phyloP scores from a whole-genome alignment of 2,329 filamentous ascomycete genomes.

The Pseudofabraea citricarpa region DNA sequence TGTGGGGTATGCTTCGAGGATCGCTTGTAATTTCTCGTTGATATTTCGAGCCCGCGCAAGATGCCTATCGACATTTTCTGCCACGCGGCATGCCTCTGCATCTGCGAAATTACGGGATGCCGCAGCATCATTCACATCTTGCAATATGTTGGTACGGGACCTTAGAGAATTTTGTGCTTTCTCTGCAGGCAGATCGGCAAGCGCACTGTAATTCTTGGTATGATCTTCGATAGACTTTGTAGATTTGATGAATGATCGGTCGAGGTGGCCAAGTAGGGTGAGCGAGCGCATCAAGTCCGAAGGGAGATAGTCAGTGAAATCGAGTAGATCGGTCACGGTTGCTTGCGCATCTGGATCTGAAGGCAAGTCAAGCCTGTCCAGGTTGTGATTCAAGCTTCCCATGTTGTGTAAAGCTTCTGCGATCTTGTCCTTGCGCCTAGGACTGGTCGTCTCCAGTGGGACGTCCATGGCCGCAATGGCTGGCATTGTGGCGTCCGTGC shows the following conservation, averaged over 20 bases:
- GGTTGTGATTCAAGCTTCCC: conserved; percentile 22
- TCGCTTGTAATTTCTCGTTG: conserved; percentile 51
- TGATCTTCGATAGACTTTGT: conserved; percentile 52
- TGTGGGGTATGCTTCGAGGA: conserved; percentile 56
- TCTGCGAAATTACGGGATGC: conserved; percentile 53
- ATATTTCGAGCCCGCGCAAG: conserved; percentile 56
- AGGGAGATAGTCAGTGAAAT: conserved; percentile 59
- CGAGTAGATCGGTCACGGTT: conserved; percentile 66
- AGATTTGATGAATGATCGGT: conserved; percentile 51
- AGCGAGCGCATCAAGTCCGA: conserved; percentile 62
- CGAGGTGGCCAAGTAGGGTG: conserved; percentile 60
- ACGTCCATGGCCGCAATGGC: conserved; percentile 22
- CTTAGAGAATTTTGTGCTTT: conserved; percentile 43
- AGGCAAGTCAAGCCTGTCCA: conserved; percentile 25
- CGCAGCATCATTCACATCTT: conserved; percentile 48
- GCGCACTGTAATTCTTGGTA: conserved; percentile 50
- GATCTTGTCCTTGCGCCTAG: conserved; percentile 25
- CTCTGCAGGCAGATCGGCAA: conserved; percentile 43
- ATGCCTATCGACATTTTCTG: conserved; percentile 58
- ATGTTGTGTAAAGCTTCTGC: conserved; percentile 27
- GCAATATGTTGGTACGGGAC: conserved; percentile 57
- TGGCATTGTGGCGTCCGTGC: too few relatives aligned
- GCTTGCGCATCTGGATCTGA: conserved; percentile 64
- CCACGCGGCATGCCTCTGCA: conserved; percentile 59
- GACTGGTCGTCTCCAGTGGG: conserved; percentile 19